phyloP scores from a whole-genome alignment of 805 yeast species.

The Metschnikowia aberdeeniae region DNA sequence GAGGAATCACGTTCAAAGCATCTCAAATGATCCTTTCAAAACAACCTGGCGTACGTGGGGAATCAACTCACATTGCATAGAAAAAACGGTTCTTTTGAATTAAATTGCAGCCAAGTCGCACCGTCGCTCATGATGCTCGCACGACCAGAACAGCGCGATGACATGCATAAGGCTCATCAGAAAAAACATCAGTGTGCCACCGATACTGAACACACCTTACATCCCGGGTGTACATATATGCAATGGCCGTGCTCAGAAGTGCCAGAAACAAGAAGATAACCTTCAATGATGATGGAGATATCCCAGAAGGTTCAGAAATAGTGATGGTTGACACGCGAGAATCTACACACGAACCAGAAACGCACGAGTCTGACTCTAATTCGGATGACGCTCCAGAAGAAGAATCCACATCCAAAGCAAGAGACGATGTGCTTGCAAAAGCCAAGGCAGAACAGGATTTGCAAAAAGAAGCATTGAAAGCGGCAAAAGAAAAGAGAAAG shows the following conservation, averaged over 20 bases:
- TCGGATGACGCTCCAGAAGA: conserved; percentile 43
- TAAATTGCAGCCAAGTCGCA: neutral
- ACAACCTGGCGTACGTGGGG: conserved; percentile 35
- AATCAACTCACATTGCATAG: conserved; percentile 23
- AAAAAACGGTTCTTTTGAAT: neutral
- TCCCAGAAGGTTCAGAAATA: conserved; percentile 14
- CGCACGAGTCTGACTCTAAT: conserved; percentile 20
- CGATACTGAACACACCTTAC: neutral
- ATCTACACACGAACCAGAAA: conserved; percentile 14
- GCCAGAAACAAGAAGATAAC: conserved; percentile 26
- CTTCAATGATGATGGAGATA: conserved; percentile 28
- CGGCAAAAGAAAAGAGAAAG: conserved; percentile 35
- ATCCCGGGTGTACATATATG: neutral
- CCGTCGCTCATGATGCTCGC: conserved; percentile 7
- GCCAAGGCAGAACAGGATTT: conserved; percentile 21
- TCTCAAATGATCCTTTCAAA: conserved; percentile 25
- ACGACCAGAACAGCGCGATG: conserved; percentile 11
- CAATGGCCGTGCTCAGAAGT: conserved; percentile 32
- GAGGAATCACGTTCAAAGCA: conserved; percentile 16
- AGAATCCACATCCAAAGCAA: conserved; percentile 32
- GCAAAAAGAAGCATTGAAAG: conserved; percentile 23
- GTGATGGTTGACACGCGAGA: conserved; percentile 12
- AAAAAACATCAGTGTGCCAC: neutral
- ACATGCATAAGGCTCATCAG: conserved; percentile 1
- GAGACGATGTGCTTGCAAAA: conserved; percentile 23